Base-by-base conservation (phyloP, 108 stramenopile species). In the Mediolabrus comicus region DNA sequence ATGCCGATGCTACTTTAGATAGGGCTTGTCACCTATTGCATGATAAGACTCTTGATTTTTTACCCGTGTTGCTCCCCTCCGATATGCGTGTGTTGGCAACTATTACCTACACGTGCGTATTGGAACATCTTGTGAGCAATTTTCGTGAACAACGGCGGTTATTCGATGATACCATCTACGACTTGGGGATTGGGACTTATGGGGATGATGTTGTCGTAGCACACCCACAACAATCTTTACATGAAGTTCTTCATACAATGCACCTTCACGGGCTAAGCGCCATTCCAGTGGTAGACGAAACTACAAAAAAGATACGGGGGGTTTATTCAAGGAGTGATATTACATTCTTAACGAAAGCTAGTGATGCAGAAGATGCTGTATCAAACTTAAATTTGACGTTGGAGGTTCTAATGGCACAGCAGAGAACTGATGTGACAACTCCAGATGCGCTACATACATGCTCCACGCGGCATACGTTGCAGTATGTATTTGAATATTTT, bases 91-190 rank as follows among this genome's bases (percentile, higher is more conserved):
- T 92, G 53, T 74, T 96, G 38, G 94, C 89, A 9, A 86, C 87
- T 33, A 84, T 95, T 51, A 96, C 88, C 30, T 93, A 95, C 74
- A 92, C 94, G 13, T 89, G 83, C 67, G 86, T 95, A 53, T 76
- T 96, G 68, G 92, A 95, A 57, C 93, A 94, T 67, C 84, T 98
- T 38, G 97, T 98, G 12, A 91, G 91, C 4, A 86, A 95, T 62
- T 98, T 98, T 68, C 86, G 96, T 17, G 97, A 98, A 73, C 92
- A 97, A 72, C 82, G 95, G 35, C 91, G 96, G 16, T 78, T 98
- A 27, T 98, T 98, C 76, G 97, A 98, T 68, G 94, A 98, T 61
- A 83, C 94, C 31, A 91, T 98, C 53, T 81, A 83, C 30, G 95
- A 97, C 65, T 81, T 98, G 53, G 72, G 86, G 39, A 95, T 98